These are phyloP conservation scores for Austroboletus festivus DNA, from an alignment of 768 basidiomycete species.

Conservation along the genomic window DNA sequence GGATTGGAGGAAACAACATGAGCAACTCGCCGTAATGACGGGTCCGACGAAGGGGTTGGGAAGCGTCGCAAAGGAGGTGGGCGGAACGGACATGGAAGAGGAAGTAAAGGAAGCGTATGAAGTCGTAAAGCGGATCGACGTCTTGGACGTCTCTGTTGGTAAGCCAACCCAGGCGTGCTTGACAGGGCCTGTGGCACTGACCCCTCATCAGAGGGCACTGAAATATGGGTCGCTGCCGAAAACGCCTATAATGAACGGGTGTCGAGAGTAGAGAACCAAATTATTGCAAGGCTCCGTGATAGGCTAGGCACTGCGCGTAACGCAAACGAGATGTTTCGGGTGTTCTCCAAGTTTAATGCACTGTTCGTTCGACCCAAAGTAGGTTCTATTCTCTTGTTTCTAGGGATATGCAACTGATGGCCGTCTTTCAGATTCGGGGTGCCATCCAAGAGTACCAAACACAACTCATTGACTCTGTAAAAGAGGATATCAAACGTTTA, in stretches of 20 bases:
- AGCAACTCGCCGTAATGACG: slow-evolving; percentile 96
- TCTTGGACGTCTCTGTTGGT: slow-evolving; percentile 92
- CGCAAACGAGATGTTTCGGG: slow-evolving; percentile 99
- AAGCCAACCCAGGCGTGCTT: slow-evolving; percentile 26
- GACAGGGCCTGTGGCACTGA: not conserved
- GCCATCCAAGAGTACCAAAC: slow-evolving; percentile 99
- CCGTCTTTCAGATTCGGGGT: slow-evolving; percentile 71
- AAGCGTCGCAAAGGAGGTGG: slow-evolving; percentile 68
- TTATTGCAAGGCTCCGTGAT: slow-evolving; percentile 90
- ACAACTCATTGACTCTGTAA: slow-evolving; percentile 96
- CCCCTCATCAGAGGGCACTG: slow-evolving; percentile 75
- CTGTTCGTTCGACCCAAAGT: slow-evolving; percentile 96
- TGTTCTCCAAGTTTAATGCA: slow-evolving; percentile 98
- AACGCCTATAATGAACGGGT: slow-evolving; percentile 98
- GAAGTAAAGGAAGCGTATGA: slow-evolving; percentile 97
- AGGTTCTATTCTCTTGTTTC: slow-evolving; percentile 7
- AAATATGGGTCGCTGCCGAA: slow-evolving; percentile 97
- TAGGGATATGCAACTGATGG: not conserved
- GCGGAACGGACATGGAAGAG: slow-evolving; percentile 97
- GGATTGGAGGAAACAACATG: slow-evolving; percentile 95
- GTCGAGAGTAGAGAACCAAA: slow-evolving; percentile 96
- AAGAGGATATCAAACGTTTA: slow-evolving; percentile 93
- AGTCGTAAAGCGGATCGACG: slow-evolving; percentile 94
- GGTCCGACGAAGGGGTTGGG: slow-evolving; percentile 87
- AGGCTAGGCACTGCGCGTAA: slow-evolving; percentile 92